Evolutionary conservation across 208 protist genomes (phyloP).

Genomic region (Leishmania guyanensis): DNA sequence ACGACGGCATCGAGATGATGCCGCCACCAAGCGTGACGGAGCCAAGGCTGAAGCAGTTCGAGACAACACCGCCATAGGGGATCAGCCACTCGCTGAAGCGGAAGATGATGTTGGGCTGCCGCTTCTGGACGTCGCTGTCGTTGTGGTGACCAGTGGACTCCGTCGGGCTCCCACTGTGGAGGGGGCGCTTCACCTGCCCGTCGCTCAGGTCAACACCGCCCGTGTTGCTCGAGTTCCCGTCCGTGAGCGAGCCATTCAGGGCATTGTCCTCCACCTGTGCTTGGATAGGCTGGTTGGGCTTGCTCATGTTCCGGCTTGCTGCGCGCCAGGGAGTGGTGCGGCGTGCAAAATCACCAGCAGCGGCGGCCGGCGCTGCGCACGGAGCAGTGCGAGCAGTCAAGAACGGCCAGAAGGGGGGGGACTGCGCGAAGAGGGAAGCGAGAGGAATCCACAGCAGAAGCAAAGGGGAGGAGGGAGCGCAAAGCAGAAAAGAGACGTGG

Average conservation of each 20-base stretch:
- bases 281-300: not conserved
- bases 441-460: not conserved
- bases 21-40: slow-evolving; percentile 67
- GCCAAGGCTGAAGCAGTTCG: slow-evolving; percentile 61
- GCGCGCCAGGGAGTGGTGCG: not conserved
- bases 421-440: not conserved
- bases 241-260: not conserved
- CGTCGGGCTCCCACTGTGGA: not conserved
- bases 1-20: slow-evolving; percentile 61
- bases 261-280: not conserved
- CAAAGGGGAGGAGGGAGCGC: not conserved
- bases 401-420: not conserved
- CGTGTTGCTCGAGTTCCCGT: not conserved
- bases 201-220: too few species aligned
- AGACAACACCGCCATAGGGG: slow-evolving; percentile 52
- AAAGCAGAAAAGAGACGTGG: too few species aligned
- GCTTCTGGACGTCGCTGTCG: not conserved
- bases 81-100: slow-evolving; percentile 24
- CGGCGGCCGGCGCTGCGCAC: not conserved
- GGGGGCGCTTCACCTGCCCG: not conserved
- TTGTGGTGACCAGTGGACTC: not conserved
- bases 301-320: not conserved
- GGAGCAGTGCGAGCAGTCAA: not conserved
- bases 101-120: not conserved
- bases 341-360: not conserved